Percentiles rank a stretch among this genome's conserved stretches.
These are phyloP conservation scores for Metschnikowia picachoensis DNA, from an alignment of 805 yeast genomes.

Conservation along the genomic window DNA sequence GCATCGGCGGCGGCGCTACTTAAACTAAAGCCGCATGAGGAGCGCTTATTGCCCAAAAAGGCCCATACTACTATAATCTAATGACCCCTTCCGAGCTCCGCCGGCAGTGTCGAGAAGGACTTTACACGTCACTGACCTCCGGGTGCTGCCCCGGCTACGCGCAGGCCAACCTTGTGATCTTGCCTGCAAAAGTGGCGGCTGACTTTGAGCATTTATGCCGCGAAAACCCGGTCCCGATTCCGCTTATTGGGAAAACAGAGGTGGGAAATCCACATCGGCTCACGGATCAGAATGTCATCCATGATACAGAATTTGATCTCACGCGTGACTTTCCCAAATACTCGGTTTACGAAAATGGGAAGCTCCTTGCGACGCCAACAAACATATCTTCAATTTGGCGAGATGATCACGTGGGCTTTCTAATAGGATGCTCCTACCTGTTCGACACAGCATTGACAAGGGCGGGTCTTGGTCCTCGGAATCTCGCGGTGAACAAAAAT, in stretches of 20 bases:
- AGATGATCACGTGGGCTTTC: slow-evolving; percentile 33
- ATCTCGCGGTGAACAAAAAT: slow-evolving; percentile 12
- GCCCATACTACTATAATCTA: neutral
- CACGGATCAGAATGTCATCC: slow-evolving; percentile 1
- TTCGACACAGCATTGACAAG: slow-evolving; percentile 32
- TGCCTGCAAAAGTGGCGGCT: slow-evolving; percentile 28
- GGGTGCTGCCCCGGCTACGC: slow-evolving; percentile 24
- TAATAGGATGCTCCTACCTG: slow-evolving; percentile 41
- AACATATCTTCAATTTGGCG: slow-evolving; percentile 31
- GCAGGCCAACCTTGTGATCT: slow-evolving; percentile 38
- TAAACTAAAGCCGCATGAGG: too few relatives aligned
- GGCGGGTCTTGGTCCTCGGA: slow-evolving; percentile 29
- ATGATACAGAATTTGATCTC: slow-evolving; percentile 23
- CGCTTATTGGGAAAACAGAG: slow-evolving; percentile 28
- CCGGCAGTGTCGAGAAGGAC: slow-evolving; percentile 1
- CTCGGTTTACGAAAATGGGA: slow-evolving; percentile 30
- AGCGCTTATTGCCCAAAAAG: neutral
- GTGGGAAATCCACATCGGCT: slow-evolving; percentile 20
- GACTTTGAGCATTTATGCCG: slow-evolving; percentile 35
- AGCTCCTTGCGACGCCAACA: slow-evolving; percentile 18
- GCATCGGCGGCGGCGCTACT: too few relatives aligned
- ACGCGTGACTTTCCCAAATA: slow-evolving; percentile 35
- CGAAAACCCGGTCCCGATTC: slow-evolving; percentile 40
- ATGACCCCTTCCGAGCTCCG: slow-evolving; percentile 9
- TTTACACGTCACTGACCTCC: slow-evolving; percentile 10